Evolutionary conservation across 148 eudicot genomes (phyloP).

Genomic region (Amaranthus palmeri): DNA sequence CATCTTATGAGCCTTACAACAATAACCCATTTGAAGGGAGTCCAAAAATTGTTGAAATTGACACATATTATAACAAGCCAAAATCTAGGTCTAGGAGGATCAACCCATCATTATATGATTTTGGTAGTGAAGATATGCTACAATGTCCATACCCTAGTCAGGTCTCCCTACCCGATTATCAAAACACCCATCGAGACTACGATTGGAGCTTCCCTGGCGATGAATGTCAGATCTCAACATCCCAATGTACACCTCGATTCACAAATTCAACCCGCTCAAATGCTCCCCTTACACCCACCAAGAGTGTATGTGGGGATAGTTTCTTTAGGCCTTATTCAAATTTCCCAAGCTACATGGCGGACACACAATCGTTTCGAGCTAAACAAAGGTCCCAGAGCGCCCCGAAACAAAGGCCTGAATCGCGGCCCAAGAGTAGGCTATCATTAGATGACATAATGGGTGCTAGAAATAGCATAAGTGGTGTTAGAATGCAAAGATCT

Average conservation of each 20-base stretch:
- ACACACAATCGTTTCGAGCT: conserved; percentile 73
- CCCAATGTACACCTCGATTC: conserved; percentile 80
- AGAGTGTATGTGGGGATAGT: conserved; percentile 73
- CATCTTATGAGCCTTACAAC: conserved; percentile 42
- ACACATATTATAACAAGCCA: conserved; percentile 51
- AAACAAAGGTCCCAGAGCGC: conserved; percentile 85
- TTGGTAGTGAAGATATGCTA: conserved; percentile 37
- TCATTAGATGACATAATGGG: conserved; percentile 75
- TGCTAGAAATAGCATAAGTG: conserved; percentile 67
- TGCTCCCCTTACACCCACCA: conserved; percentile 58
- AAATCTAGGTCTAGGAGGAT: conserved; percentile 59
- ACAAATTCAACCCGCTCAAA: conserved; percentile 30
- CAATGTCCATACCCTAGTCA: conserved; percentile 46
- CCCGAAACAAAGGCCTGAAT: conserved; percentile 77
- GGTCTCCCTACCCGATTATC: conserved; percentile 34
- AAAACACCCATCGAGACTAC: conserved; percentile 12
- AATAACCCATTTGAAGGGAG: conserved; percentile 49
- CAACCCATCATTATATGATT: conserved; percentile 41
- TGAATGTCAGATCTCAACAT: conserved; percentile 47
- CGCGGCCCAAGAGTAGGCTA: conserved; percentile 44
- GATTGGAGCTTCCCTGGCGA: conserved; percentile 50
- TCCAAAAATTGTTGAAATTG: conserved; percentile 88
- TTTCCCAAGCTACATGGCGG: conserved; percentile 70
- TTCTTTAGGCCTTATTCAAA: conserved; percentile 44
- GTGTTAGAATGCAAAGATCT: conserved; percentile 71